phyloP scores from a whole-genome alignment of 1,139 yeast species.

The Pichia sp. region DNA sequence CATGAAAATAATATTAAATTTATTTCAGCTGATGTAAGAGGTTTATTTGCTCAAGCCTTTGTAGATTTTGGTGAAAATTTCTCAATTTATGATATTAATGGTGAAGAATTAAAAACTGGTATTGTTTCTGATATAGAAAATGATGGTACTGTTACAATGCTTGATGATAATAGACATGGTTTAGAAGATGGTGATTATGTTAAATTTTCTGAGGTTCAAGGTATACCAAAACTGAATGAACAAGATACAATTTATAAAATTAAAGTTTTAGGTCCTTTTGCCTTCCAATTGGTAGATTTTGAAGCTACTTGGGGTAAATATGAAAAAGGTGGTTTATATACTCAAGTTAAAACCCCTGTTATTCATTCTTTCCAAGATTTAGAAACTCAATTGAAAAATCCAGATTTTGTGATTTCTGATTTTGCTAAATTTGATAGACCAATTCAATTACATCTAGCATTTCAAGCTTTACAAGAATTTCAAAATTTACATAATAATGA shows the following conservation, averaged over 20 bases:
- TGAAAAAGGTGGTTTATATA: conserved; percentile 79
- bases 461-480: conserved; percentile 82
- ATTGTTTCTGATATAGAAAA: conserved; percentile 80
- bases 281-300: conserved; percentile 60
- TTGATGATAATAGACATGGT: conserved; percentile 90
- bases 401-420: conserved; percentile 77
- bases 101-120: conserved; percentile 87
- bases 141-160: conserved; percentile 88
- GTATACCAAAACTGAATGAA: conserved; percentile 59
- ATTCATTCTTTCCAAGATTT: conserved; percentile 59
- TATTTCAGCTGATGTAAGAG: conserved; percentile 76
- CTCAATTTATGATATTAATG: conserved; percentile 76
- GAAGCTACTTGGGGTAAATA: conserved; percentile 56
- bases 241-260: conserved; percentile 61
- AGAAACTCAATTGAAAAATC: conserved; percentile 57
- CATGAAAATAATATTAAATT: conserved; percentile 71
- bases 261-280: conserved; percentile 88
- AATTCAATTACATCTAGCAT: conserved; percentile 81
- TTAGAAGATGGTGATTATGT: conserved; percentile 88
- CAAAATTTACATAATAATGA: conserved; percentile 52
- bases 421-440: conserved; percentile 93
- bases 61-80: conserved; percentile 85
- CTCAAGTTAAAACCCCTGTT: conserved; percentile 83
- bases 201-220: conserved; percentile 81
- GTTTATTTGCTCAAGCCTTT: conserved; percentile 82